Conservation (phyloP, 148 eudicot genomes). For the Talinum fruticosum region DNA sequence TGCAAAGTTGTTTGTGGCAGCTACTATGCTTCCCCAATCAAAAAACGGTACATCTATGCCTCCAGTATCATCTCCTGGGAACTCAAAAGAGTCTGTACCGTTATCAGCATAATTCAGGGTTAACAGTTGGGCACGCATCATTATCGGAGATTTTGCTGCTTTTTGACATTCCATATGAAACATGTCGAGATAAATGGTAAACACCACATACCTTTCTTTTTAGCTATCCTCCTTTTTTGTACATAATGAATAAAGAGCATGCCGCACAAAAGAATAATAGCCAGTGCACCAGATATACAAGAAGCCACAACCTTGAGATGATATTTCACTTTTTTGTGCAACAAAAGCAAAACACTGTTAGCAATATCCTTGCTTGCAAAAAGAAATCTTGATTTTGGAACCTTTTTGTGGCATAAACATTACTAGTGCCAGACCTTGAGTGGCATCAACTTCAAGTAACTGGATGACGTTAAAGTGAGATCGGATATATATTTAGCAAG, state of each 20-base stretch:
- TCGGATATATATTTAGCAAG: neutral
- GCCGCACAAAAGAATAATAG: slow-evolving; percentile 12
- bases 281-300: slow-evolving; percentile 23
- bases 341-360: slow-evolving; percentile 9
- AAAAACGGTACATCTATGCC: slow-evolving; percentile 22
- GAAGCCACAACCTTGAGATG: slow-evolving; percentile 15
- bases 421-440: neutral
- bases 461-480: neutral
- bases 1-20: slow-evolving; percentile 29
- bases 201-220: slow-evolving; percentile 10
- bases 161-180: neutral
- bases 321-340: neutral
- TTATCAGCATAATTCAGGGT: neutral
- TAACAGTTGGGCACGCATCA: neutral
- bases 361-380: neutral
- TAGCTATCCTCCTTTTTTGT: slow-evolving; percentile 11
- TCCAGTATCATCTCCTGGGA: slow-evolving; percentile 17
- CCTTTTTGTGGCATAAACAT: neutral
- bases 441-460: neutral
- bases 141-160: neutral
- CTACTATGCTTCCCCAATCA: slow-evolving; percentile 25
- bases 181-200: neutral
- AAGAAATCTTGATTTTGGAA: neutral
- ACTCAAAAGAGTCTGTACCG: slow-evolving; percentile 13
- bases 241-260: neutral